Conservation (phyloP, 441 rosid genomes). For the Breynia disticha region DNA sequence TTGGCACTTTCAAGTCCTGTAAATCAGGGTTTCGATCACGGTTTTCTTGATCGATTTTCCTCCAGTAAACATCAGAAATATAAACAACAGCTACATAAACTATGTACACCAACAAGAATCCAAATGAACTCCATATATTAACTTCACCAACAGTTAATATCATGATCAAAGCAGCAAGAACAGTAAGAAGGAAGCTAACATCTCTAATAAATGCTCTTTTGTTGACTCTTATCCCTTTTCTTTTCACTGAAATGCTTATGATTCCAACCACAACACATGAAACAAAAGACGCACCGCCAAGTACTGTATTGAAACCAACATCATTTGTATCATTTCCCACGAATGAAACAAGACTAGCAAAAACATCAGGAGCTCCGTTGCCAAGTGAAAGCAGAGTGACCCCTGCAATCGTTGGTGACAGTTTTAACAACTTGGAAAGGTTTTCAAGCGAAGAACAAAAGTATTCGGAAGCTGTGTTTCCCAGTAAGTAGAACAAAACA, state of each 20-base stretch:
- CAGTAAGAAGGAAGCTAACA: constrained; percentile 49
- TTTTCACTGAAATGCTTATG: constrained; percentile 37
- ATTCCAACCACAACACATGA: constrained; percentile 66
- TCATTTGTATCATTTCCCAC: constrained; percentile 46
- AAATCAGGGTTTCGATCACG: constrained; percentile 11
- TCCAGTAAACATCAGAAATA: constrained; percentile 22
- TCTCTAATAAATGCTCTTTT: constrained; percentile 60
- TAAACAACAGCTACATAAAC: constrained; percentile 57
- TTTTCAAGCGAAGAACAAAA: constrained; percentile 70
- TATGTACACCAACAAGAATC: constrained; percentile 44
- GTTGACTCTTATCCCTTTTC: constrained; percentile 30
- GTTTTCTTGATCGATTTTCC: constrained; percentile 1
- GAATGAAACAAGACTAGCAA: constrained; percentile 63
- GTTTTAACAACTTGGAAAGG: constrained; percentile 45
- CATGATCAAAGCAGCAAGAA: constrained; percentile 36
- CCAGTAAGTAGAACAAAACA: constrained; percentile 64
- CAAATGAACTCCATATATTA: constrained; percentile 48
- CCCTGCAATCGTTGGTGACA: constrained; percentile 76
- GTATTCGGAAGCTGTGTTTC: constrained; percentile 80
- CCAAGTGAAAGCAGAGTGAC: constrained; percentile 83
- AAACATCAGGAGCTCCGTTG: constrained; percentile 83
- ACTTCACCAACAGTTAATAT: constrained; percentile 48
- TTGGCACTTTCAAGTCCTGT: constrained; percentile 30
- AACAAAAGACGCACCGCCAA: constrained; percentile 69
- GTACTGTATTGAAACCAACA: constrained; percentile 55